These are phyloP conservation scores for Tuber borchii DNA, from an alignment of 495 filamentous ascomycete species.

Conservation along the genomic window DNA sequence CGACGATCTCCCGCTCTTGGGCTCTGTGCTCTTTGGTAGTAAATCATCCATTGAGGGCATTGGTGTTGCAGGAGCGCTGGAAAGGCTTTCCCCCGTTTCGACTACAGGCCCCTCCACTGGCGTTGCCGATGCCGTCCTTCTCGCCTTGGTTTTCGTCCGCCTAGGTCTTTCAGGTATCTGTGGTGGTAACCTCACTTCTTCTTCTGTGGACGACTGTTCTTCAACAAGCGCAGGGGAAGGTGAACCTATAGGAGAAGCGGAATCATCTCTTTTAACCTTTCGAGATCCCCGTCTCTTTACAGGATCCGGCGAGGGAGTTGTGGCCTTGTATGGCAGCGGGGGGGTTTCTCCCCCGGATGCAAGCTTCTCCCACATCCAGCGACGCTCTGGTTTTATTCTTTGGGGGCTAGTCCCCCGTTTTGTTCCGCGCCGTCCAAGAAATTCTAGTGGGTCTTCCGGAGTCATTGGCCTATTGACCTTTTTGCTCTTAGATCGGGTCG, in stretches of 20 bases:
- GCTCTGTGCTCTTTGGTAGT: slow-evolving; percentile 10
- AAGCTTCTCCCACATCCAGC: neutral
- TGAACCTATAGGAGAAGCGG: slow-evolving; percentile 19
- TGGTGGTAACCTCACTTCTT: slow-evolving; percentile 8
- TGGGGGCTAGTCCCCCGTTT: slow-evolving; percentile 33
- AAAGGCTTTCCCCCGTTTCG: slow-evolving; percentile 9
- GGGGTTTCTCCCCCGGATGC: neutral
- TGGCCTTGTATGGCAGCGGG: slow-evolving; percentile 10
- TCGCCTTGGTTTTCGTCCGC: slow-evolving; percentile 22
- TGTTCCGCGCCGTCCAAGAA: slow-evolving; percentile 23
- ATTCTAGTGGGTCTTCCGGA: slow-evolving; percentile 32
- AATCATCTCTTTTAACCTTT: slow-evolving; percentile 21
- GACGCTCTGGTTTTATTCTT: slow-evolving; percentile 4
- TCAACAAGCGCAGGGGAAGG: slow-evolving; percentile 23
- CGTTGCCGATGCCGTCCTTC: slow-evolving; percentile 7
- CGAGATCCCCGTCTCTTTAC: slow-evolving; percentile 24
- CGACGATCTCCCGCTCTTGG: slow-evolving; percentile 21
- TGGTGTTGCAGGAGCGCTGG: slow-evolving; percentile 12
- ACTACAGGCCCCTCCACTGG: slow-evolving; percentile 8
- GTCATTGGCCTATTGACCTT: slow-evolving; percentile 22
- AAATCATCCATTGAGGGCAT: slow-evolving; percentile 21
- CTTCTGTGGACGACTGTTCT: slow-evolving; percentile 16
- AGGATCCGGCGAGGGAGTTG: slow-evolving; percentile 29
- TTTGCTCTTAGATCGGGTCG: slow-evolving; percentile 12
- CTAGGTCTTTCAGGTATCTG: slow-evolving; percentile 24